Conservation (phyloP, 352 stramenopile genomes). For the Pythium chondricola region DNA sequence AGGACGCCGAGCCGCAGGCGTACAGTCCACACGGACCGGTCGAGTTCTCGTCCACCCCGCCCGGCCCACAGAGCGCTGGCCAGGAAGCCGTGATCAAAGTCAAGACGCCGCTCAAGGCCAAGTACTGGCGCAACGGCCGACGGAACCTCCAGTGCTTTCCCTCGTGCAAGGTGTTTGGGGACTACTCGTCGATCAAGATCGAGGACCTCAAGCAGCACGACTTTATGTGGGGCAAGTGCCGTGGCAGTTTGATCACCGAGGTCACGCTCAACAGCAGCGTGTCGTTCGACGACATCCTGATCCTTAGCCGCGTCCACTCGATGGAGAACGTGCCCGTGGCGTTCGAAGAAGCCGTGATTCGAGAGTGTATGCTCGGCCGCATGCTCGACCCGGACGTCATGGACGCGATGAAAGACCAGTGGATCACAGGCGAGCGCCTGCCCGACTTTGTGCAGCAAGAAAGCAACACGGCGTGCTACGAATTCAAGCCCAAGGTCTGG, state of each 20-base stretch:
- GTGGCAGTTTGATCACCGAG: slow-evolving; percentile 74
- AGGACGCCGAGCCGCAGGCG: slow-evolving; percentile 16
- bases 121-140: slow-evolving; percentile 89
- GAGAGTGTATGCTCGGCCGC: slow-evolving; percentile 77
- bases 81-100: slow-evolving; percentile 86
- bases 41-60: slow-evolving; percentile 7
- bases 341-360: slow-evolving; percentile 81
- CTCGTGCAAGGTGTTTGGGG: slow-evolving; percentile 84
- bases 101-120: slow-evolving; percentile 78
- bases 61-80: slow-evolving; percentile 19
- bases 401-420: slow-evolving; percentile 82
- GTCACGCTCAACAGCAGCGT: slow-evolving; percentile 81
- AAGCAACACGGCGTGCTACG: slow-evolving; percentile 62
- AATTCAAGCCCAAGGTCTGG: slow-evolving; percentile 88
- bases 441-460: slow-evolving; percentile 83
- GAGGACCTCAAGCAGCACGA: slow-evolving; percentile 86
- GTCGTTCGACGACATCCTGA: slow-evolving; percentile 72
- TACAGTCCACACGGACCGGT: slow-evolving; percentile 15
- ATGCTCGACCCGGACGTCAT: slow-evolving; percentile 73
- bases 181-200: slow-evolving; percentile 88
- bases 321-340: slow-evolving; percentile 77
- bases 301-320: slow-evolving; percentile 78
- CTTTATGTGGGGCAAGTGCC: slow-evolving; percentile 89
- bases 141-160: slow-evolving; percentile 89
- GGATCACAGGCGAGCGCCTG: slow-evolving; percentile 75